Base-by-base conservation (phyloP, 2,329 filamentous ascomycete species). In the Ascocoryne sarcoides region DNA sequence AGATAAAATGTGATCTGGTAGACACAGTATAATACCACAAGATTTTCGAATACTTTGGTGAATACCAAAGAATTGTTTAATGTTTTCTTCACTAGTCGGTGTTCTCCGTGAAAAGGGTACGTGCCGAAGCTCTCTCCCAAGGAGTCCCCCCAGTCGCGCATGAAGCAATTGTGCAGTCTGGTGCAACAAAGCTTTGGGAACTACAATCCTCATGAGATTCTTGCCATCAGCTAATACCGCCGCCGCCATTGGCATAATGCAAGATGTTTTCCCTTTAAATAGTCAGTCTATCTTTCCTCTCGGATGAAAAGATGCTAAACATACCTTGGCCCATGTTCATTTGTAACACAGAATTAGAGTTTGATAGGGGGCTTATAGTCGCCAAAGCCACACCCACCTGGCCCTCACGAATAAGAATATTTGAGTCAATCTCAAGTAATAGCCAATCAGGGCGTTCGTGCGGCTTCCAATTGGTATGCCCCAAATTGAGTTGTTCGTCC, bases 321-420 rank as follows among this genome's bases (percentile, higher is more conserved):
- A 53, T 54, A 61, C 70, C 71, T 61, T 79, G 68, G 0, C 79
- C 79, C 78, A 83, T 83, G 45, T 81, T 76, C 59, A 83, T 69
- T 45, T 83, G 79, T 1, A 82, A 48, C 0, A 82, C 74, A 0
- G 76, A 76, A 44, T 81, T 82, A 0, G 59, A 47, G 0, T 62
- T 60, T 0, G 71, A 74, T 0, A 50, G 40, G 0, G 79, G 79
- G 0, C 60, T 60, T 1, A 79, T 76, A 14, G 75, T 84, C 0
- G 75, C 73, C 2, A 62, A 48, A 0, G 80, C 79, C 5, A 85
- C 78, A 4, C 76, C 66, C 0, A 80, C 65, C 47, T 85, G 80
- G 2, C 73, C 70, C 0, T 66, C 62, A 0, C 81, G 70, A 38
- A 85, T 76, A 19, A 79, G 62, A 2, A 85, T 57, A 43, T 82